A percentile compares a stretch with the other conserved stretches of the same genome.
These are phyloP conservation scores for Boletus eberwhitei DNA, from an alignment of 768 basidiomycete genomes.

Conservation along the genomic window DNA sequence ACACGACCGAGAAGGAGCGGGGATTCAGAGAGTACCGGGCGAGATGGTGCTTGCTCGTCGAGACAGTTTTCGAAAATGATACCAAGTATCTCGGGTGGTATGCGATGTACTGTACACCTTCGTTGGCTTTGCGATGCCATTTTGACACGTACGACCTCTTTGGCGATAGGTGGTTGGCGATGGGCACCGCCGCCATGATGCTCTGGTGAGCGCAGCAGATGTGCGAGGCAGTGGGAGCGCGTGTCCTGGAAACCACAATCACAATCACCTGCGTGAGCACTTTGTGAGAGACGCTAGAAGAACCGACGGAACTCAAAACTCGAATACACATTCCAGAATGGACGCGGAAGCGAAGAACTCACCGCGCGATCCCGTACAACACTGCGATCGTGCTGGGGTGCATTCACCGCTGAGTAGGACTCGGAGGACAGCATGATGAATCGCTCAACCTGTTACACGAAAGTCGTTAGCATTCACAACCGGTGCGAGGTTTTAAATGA, in stretches of 20 bases:
- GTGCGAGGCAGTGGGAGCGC: neutral
- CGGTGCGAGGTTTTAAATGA: slow-evolving; percentile 2
- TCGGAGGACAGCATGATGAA: neutral
- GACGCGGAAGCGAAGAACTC: neutral
- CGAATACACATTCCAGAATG: neutral
- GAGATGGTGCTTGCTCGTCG: neutral
- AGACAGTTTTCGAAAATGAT: slow-evolving; percentile 25
- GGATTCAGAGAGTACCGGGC: slow-evolving; percentile 1
- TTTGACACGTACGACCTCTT: neutral
- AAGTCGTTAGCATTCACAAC: neutral
- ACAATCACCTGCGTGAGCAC: neutral
- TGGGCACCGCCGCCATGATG: neutral
- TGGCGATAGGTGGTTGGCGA: neutral
- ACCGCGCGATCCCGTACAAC: slow-evolving; percentile 8
- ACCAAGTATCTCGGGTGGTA: slow-evolving; percentile 40
- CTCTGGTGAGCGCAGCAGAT: neutral
- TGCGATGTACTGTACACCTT: slow-evolving; percentile 3
- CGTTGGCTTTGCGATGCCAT: neutral
- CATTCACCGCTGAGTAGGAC: neutral
- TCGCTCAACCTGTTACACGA: neutral
- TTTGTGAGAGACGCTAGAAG: neutral
- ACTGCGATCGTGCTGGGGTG: neutral
- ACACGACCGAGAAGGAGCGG: slow-evolving; percentile 27
- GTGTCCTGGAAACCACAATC: neutral
- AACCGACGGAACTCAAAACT: neutral